Conservation (phyloP, 352 stramenopile species). For the Globisporangium heterothallicum region DNA sequence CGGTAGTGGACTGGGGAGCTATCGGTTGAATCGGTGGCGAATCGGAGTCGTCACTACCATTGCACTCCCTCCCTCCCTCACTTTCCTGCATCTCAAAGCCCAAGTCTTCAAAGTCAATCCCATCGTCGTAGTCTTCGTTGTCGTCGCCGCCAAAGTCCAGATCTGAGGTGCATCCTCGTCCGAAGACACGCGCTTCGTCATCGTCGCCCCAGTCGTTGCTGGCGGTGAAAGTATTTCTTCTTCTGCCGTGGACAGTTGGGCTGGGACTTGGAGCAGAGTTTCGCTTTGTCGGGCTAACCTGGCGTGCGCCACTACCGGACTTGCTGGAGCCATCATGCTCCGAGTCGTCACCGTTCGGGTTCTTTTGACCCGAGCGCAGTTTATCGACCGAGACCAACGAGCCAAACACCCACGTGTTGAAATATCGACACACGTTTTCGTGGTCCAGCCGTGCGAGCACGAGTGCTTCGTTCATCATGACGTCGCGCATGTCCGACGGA, state of each 20-base stretch:
- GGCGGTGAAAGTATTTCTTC: not conserved
- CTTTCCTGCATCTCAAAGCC: conserved; percentile 49
- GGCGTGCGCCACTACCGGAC: not conserved
- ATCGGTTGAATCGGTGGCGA: not conserved
- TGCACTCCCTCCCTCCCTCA: conserved; percentile 1
- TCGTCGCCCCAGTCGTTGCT: conserved; percentile 2
- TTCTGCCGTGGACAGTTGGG: not conserved
- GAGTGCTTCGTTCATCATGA: conserved; percentile 91
- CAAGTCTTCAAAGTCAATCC: conserved; percentile 39
- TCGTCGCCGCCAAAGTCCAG: conserved; percentile 10
- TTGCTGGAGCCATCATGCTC: too few relatives aligned
- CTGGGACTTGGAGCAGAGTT: not conserved
- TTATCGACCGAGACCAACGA: conserved; percentile 58
- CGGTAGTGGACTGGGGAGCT: not conserved
- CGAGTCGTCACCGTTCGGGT: too few relatives aligned
- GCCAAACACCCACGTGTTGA: conserved; percentile 74
- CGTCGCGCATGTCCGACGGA: conserved; percentile 77
- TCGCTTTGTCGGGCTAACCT: too few relatives aligned
- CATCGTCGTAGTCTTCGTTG: conserved; percentile 19
- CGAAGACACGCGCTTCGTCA: too few relatives aligned
- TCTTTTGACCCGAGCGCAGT: conserved; percentile 12
- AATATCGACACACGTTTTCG: conserved; percentile 94
- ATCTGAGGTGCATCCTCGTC: too few relatives aligned
- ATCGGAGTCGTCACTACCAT: not conserved
- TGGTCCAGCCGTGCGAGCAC: conserved; percentile 90